These are phyloP conservation scores for Albugo laibachii DNA, from an alignment of 352 stramenopile genomes.

Conservation along the genomic window DNA sequence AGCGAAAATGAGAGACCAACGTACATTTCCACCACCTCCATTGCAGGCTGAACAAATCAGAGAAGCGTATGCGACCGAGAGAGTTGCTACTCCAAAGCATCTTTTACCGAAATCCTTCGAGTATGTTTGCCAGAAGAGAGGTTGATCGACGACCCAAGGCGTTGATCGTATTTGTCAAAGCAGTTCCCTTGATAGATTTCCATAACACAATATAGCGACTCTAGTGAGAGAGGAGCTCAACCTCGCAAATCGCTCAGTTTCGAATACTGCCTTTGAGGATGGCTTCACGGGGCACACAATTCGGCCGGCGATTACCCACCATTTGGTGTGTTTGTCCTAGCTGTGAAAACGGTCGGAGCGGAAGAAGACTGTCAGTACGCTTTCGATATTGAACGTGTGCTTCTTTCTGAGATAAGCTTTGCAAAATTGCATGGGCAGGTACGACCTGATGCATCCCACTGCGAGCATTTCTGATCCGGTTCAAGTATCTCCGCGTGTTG, in stretches of 20 bases:
- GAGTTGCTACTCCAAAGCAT: no score
- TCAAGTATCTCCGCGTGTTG: conserved; percentile 60
- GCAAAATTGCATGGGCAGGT: conserved; percentile 47
- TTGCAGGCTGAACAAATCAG: no score
- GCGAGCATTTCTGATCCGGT: conserved; percentile 52
- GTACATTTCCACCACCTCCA: no score
- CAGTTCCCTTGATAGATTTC: no score
- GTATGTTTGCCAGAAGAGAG: no score
- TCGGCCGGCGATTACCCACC: conserved; percentile 40
- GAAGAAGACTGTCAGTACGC: conserved; percentile 56
- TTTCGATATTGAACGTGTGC: conserved; percentile 70
- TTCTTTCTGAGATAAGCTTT: conserved; percentile 65
- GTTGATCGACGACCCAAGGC: no score
- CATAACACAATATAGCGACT: no score
- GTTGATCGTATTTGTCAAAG: no score
- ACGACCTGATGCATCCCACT: conserved; percentile 36
- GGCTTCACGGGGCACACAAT: conserved; percentile 27
- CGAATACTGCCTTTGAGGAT: conserved; percentile 57
- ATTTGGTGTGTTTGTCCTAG: conserved; percentile 64
- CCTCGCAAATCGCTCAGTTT: neutral
- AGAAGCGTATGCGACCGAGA: no score
- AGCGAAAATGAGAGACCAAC: no score
- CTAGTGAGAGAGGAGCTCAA: no score
- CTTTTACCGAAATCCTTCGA: no score
- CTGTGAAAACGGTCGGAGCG: conserved; percentile 47